Percentiles rank a stretch among this genome's conserved stretches.
These are phyloP conservation scores for Penicillium concentricum DNA, from an alignment of 2,329 filamentous ascomycete genomes.

Conservation along the genomic window DNA sequence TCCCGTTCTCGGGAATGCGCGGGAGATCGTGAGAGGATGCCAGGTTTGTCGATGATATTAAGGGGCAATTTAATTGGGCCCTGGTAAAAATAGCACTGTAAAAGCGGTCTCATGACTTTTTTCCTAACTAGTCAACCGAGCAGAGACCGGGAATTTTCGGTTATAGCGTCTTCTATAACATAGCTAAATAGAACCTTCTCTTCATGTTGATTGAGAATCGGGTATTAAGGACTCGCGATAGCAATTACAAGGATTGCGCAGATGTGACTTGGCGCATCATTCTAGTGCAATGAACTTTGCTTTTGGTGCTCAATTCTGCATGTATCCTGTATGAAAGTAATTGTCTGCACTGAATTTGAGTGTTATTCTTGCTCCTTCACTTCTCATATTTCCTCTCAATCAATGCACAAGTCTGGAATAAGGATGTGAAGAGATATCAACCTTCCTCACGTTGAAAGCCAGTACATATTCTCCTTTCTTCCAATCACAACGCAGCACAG, in stretches of 20 bases:
- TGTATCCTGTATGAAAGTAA: background rate
- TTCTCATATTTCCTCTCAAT: background rate
- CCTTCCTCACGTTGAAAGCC: background rate
- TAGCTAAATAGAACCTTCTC: too few relatives aligned
- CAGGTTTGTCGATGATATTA: background rate
- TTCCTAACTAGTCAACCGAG: background rate
- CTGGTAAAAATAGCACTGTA: background rate
- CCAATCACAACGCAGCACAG: background rate
- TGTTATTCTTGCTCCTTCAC: background rate
- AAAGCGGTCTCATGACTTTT: background rate
- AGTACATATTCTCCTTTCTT: too few relatives aligned
- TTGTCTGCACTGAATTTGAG: too few relatives aligned
- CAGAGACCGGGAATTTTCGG: background rate
- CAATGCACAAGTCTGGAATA: background rate
- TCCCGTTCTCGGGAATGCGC: conserved; percentile 1
- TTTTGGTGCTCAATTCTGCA: background rate
- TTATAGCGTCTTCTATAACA: background rate
- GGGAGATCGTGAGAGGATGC: background rate
- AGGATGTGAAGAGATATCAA: background rate
- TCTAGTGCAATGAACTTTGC: background rate
- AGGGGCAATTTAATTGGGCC: background rate
- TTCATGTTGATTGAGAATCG: background rate
- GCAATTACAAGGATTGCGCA: background rate
- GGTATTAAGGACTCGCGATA: background rate
- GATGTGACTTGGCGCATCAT: background rate